A percentile compares a stretch with the other conserved stretches of the same genome.
Evolutionary conservation across 2,329 filamentous ascomycete genomes (phyloP).

Genomic region (Neofusicoccum umdonicola): DNA sequence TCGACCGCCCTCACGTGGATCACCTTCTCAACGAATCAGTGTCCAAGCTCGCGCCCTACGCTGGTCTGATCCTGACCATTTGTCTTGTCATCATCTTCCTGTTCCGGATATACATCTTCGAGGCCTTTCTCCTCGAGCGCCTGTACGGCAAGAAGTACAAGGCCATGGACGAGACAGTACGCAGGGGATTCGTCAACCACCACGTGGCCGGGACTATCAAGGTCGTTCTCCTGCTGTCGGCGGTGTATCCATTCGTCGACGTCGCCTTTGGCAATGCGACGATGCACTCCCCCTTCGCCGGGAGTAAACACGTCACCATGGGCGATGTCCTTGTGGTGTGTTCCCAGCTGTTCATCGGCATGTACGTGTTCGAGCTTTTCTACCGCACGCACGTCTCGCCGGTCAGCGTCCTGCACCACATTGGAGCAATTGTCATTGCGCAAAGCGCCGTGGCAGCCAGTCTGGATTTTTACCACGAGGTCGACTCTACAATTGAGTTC

Average conservation of each 20-base stretch:
- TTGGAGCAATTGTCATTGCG: slow-evolving; percentile 42
- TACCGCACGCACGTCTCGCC: slow-evolving; percentile 43
- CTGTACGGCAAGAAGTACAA: slow-evolving; percentile 38
- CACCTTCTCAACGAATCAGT: not conserved
- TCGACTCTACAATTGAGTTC: slow-evolving; percentile 36
- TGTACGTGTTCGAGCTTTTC: slow-evolving; percentile 49
- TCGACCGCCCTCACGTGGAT: not conserved
- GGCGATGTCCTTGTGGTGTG: slow-evolving; percentile 43
- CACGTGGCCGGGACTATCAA: slow-evolving; percentile 46
- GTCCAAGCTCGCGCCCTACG: slow-evolving; percentile 24
- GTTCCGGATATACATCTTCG: slow-evolving; percentile 36
- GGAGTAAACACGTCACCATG: slow-evolving; percentile 33
- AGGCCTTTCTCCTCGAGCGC: slow-evolving; percentile 36
- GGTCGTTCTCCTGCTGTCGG: slow-evolving; percentile 38
- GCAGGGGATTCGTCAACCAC: slow-evolving; percentile 47
- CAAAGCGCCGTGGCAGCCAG: slow-evolving; percentile 44
- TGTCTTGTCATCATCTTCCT: slow-evolving; percentile 21
- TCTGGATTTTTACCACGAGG: slow-evolving; percentile 22
- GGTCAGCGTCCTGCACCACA: slow-evolving; percentile 43
- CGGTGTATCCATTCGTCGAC: slow-evolving; percentile 43
- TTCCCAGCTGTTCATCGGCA: slow-evolving; percentile 44
- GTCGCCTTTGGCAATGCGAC: slow-evolving; percentile 35
- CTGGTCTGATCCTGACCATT: slow-evolving; percentile 26
- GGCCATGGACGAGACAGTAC: slow-evolving; percentile 34
- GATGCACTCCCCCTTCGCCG: slow-evolving; percentile 33